A percentile compares a stretch with the other conserved stretches of the same genome.
Conservation (phyloP, 768 basidiomycete species). For the Gymnopilus junonius region DNA sequence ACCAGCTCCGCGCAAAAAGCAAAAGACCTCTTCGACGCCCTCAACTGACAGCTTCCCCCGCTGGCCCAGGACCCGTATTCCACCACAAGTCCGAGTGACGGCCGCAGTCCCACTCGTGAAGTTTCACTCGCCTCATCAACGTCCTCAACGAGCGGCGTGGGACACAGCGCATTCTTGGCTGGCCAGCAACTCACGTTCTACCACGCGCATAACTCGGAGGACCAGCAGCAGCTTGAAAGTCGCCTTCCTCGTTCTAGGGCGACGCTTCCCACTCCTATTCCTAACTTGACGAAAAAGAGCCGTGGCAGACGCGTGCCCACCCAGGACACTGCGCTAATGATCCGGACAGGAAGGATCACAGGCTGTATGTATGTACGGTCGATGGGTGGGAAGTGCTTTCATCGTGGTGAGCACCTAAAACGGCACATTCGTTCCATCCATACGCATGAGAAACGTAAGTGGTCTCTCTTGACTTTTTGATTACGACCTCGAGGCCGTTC, state of each 20-base stretch:
- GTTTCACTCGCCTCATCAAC: conserved; percentile 11
- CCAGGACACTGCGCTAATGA: conserved; percentile 28
- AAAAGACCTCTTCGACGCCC: conserved; percentile 18
- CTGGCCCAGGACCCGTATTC: conserved; percentile 10
- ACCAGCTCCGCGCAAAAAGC: conserved; percentile 23
- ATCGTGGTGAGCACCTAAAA: conserved; percentile 77
- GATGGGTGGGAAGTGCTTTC: conserved; percentile 71
- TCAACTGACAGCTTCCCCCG: conserved; percentile 4
- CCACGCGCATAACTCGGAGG: conserved; percentile 22
- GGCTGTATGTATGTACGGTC: conserved; percentile 65
- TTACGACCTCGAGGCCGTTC: conserved; percentile 2
- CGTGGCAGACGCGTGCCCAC: conserved; percentile 80
- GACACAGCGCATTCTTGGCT: conserved; percentile 3
- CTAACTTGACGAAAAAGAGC: conserved; percentile 81
- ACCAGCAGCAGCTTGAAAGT: conserved; percentile 28
- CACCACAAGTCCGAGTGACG: conserved; percentile 18
- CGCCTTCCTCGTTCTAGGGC: conserved; percentile 56
- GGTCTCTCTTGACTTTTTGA: neutral
- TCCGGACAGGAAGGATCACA: conserved; percentile 30
- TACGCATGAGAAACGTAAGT: conserved; percentile 78
- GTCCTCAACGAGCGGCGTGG: neutral
- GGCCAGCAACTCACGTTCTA: conserved; percentile 16
- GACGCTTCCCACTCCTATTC: conserved; percentile 69
- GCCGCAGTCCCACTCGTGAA: conserved; percentile 15
- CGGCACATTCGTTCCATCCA: conserved; percentile 77